Evolutionary conservation across 352 stramenopile genomes (phyloP), one percentile per base, ranked within the genome.

Genomic region (Pythium coloratum): DNA sequence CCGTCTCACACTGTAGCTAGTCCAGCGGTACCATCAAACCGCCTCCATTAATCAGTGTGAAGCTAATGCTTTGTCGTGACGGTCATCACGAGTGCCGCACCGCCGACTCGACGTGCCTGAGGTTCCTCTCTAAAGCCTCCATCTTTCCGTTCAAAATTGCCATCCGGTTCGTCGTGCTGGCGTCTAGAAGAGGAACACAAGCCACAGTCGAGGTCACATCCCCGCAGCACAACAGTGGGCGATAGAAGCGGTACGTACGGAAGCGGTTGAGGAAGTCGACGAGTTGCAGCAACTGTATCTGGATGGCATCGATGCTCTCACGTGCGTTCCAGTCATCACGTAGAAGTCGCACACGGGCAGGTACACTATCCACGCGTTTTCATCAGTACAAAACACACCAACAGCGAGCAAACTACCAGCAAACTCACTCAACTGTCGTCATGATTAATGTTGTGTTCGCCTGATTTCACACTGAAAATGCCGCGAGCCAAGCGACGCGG

Each of bases 221-320:
- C 3, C 0, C 42, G 34, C n/a, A 26, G 38, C 42, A 59, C 28
- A 46, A 16, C 2, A 59, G 30, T 12, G 16, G 24, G n/a, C 16
- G 10, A 13, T 10, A 56, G 28, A 40, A 9, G 8, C 16, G 28
- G 28, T 30, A 33, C 77, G 65, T 73, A 89, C 80, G 75, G 65
- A 90, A 89, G 53, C 69, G 72, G 61, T 89, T 89, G 64, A 90
- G 73, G 61, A 81, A 84, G 51, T 88, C 78, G 40, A 88, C 76
- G 24, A 90, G 64, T 44, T 88, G 72, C 18, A 86, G 64, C 51
- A 90, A 69, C 56, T 86, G 74, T 5, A 86, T 60, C 30, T 88
- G 78, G 51, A 88, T 74, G 7, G 63, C 55, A 34, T 87, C 78
- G 32, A 82, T 76, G 49, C 75, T 69, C 56, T 82, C 78, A 3